phyloP scores from a whole-genome alignment of 2,329 filamentous ascomycete genomes.

The Aspergillus brunneoviolaceus region DNA sequence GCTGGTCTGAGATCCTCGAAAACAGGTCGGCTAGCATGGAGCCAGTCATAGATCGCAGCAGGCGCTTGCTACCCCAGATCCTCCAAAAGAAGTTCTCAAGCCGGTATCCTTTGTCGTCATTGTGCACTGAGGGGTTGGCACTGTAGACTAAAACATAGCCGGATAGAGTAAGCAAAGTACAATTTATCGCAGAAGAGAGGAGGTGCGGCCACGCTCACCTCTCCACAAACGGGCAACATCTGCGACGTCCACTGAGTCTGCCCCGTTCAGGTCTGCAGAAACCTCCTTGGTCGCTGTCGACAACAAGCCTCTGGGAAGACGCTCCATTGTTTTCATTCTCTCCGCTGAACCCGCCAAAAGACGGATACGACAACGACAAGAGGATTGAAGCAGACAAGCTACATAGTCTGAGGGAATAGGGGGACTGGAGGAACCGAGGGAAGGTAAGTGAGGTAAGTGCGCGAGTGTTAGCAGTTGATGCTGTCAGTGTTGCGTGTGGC shows the following conservation, averaged over 20 bases:
- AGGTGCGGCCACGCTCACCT: slow-evolving; percentile 37
- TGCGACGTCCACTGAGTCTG: slow-evolving; percentile 43
- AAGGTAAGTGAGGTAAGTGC: not conserved
- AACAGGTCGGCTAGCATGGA: slow-evolving; percentile 46
- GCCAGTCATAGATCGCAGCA: slow-evolving; percentile 39
- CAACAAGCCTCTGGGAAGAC: slow-evolving; percentile 44
- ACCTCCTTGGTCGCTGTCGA: slow-evolving; percentile 37
- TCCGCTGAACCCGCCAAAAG: not conserved
- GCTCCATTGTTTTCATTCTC: slow-evolving; percentile 32
- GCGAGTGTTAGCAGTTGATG: not conserved
- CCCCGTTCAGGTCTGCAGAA: slow-evolving; percentile 37
- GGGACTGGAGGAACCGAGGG: not conserved
- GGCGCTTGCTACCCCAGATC: slow-evolving; percentile 47
- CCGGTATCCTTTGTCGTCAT: slow-evolving; percentile 42
- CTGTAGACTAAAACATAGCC: slow-evolving; percentile 41
- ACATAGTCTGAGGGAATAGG: slow-evolving; percentile 11
- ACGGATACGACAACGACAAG: not conserved
- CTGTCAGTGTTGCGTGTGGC: slow-evolving; percentile 16
- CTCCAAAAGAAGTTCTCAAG: slow-evolving; percentile 56
- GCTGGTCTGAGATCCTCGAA: slow-evolving; percentile 42
- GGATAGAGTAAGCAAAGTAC: slow-evolving; percentile 6
- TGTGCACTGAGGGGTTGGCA: slow-evolving; percentile 45
- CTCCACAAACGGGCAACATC: slow-evolving; percentile 50
- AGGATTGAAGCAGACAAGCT: slow-evolving; percentile 5
- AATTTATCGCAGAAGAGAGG: slow-evolving; percentile 1